Conservation (phyloP, 2,329 filamentous ascomycete species). For the Lasiodiplodia hormozganensis region DNA sequence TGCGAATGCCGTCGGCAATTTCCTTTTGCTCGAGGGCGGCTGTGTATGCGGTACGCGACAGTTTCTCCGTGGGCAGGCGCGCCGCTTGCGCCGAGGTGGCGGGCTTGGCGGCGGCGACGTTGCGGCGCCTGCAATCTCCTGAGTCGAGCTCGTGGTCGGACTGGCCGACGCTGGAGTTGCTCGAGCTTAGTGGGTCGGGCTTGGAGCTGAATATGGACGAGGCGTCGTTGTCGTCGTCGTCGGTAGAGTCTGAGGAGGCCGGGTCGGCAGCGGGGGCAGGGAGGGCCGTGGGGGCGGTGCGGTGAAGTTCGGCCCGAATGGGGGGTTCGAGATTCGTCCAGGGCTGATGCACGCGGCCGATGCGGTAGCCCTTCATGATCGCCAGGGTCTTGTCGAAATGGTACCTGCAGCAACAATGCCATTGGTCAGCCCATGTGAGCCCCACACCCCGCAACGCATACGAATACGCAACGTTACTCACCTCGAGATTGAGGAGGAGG, state of each 20-base stretch:
- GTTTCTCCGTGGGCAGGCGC: slow-evolving; percentile 33
- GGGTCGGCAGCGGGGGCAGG: slow-evolving; percentile 3
- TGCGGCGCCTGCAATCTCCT: slow-evolving; percentile 1
- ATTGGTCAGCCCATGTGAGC: neutral
- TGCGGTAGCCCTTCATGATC: slow-evolving; percentile 66
- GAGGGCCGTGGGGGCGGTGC: slow-evolving; percentile 32
- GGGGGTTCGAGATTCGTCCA: slow-evolving; percentile 68
- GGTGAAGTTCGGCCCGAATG: slow-evolving; percentile 59
- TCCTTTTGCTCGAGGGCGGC: slow-evolving; percentile 46
- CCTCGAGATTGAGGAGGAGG: neutral
- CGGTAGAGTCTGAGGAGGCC: neutral
- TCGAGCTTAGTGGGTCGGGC: slow-evolving; percentile 19
- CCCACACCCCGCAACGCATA: neutral
- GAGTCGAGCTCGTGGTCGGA: neutral
- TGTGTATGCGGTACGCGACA: slow-evolving; percentile 41
- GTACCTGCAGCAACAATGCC: slow-evolving; percentile 56
- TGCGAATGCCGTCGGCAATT: slow-evolving; percentile 44
- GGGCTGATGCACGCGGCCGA: slow-evolving; percentile 62
- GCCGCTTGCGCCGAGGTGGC: neutral
- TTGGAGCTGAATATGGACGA: slow-evolving; percentile 9
- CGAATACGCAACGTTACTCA: slow-evolving; percentile 8
- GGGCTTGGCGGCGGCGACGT: neutral
- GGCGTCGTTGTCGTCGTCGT: slow-evolving; percentile 5
- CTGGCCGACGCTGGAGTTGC: slow-evolving; percentile 19
- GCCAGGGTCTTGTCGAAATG: slow-evolving; percentile 61